Base-by-base conservation (phyloP, 441 rosid species). In the Pelargonium citronellum region DNA sequence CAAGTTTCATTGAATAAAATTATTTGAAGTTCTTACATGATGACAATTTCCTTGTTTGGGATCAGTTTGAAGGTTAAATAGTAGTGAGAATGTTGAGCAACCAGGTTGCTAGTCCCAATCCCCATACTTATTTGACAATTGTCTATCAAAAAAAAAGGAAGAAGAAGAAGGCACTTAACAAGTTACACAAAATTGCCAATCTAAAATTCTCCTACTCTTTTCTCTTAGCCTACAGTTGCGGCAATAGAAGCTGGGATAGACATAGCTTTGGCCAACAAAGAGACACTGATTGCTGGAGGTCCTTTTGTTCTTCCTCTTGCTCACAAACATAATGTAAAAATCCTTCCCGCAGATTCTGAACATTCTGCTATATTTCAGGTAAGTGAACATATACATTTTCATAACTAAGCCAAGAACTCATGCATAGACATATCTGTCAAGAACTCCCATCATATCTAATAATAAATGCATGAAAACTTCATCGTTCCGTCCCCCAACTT, bases 341-440 rank as follows among this genome's bases (percentile, higher is more conserved):
- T 94, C 77, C 97, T 94, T 78, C 97, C 97, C 2, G 97, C 97
- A 70, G 97, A 91, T 86, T 94, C 98, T 4, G 98, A 94, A 74
- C 98, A 94, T 81, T 94, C 97, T 73, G 96, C 98, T 51, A 87
- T 94, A 79, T 94, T 94, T 78, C 97, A 94, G 96, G 97, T 90
- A 78, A 61, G 66, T 13, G 67, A 74, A 55, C 22, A 37, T 55
- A 57, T 51, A 0, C 57, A n/a, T 51, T 47, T 51, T 15, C 10
- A 60, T 44, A 9, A 57, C 51, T 30, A 44, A 37, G 11, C 30
- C 51, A 64, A 71, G 22, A 51, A 19, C 4, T 68, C 10, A 57
- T 43, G 22, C 13, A 2, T 53, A 22, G 24, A 27, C 30, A 27
- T 27, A 27, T 2, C 66, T 69, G 37, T 8, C 27, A 11, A 39